Evolutionary conservation across 2,329 filamentous ascomycete species (phyloP), one percentile per base, ranked within the genome.

Genomic region (Mycosphaerella sp.): DNA sequence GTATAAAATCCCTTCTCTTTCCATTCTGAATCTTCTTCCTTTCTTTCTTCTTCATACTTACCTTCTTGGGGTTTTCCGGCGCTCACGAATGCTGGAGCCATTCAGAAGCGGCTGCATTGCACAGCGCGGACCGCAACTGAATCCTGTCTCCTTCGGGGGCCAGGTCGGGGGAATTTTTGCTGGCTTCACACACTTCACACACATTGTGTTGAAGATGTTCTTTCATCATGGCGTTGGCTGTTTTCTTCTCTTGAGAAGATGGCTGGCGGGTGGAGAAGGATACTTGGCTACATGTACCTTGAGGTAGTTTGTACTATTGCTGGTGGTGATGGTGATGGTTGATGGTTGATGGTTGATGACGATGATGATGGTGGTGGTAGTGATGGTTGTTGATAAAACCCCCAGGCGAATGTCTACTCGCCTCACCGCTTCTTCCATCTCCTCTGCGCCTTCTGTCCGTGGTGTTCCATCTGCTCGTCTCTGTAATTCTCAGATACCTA

Each of bases 61-160:
- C 26, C 40, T 42, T 42, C n/a, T 42, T 42, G 40, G 23, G 40
- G 40, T n/a, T 9, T 42, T 42, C 40, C n/a, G 40, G 40, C 23
- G 40, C 40, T 42, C 40, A 42, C 14, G 40, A 42, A 42, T 42
- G 23, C 40, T 42, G n/a, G 40, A 42, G 6, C 40, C 40, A 42
- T 42, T 42, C 40, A 42, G n/a, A 21, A 42, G n/a, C 17, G 23
- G 42, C 49, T 52, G 43, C 49, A 52, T 52, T 52, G 49, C 49
- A 52, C 49, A 26, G 49, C 49, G 49, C 43, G 49, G 49, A 17
- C 42, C 23, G 17, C 14, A 14, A 45, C 49, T 52, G 49, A 32
- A 45, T 45, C 43, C 38, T 21, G 38, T 52, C 49, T 52, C 49
- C 49, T 52, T 52, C 49, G 49, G 41, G 49, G 49, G 49, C 49